A percentile compares a stretch with the other conserved stretches of the same genome.
Conservation (phyloP, 768 basidiomycete species). For the Tricholoma bakamatsutake region DNA sequence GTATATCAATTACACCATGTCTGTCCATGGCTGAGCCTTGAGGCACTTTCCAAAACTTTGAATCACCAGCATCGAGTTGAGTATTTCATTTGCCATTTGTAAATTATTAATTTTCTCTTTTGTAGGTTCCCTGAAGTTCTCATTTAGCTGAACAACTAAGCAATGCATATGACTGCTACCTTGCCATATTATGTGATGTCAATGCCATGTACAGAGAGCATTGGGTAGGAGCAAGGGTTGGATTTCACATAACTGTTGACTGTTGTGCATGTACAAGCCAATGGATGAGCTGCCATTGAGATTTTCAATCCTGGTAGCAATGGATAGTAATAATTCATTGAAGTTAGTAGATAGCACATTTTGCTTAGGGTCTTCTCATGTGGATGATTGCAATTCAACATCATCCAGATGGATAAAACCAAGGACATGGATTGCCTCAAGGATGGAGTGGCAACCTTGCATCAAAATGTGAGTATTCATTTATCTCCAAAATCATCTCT, state of each 20-base stretch:
- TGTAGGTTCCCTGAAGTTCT: background rate
- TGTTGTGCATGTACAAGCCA: background rate
- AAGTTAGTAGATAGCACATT: too few relatives aligned
- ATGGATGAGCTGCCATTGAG: background rate
- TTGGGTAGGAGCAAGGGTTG: background rate
- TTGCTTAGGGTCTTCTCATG: too few relatives aligned
- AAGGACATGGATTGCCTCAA: too few relatives aligned
- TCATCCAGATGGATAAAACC: background rate
- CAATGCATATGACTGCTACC: background rate
- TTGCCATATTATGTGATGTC: background rate
- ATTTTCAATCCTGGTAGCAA: background rate
- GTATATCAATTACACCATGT: background rate
- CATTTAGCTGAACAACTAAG: too few relatives aligned
- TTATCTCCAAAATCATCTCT: background rate
- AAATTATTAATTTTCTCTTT: background rate
- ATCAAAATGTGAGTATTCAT: background rate
- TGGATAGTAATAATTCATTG: too few relatives aligned
- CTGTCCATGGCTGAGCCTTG: too few relatives aligned
- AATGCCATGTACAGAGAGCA: background rate
- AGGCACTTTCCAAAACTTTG: too few relatives aligned
- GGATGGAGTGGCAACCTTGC: background rate
- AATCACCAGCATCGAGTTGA: background rate
- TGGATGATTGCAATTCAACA: too few relatives aligned
- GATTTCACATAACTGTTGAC: background rate
- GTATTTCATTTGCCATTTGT: background rate